These are phyloP conservation scores for Abrus precatorius DNA, from an alignment of 306 rosid species.

Conservation along the genomic window DNA sequence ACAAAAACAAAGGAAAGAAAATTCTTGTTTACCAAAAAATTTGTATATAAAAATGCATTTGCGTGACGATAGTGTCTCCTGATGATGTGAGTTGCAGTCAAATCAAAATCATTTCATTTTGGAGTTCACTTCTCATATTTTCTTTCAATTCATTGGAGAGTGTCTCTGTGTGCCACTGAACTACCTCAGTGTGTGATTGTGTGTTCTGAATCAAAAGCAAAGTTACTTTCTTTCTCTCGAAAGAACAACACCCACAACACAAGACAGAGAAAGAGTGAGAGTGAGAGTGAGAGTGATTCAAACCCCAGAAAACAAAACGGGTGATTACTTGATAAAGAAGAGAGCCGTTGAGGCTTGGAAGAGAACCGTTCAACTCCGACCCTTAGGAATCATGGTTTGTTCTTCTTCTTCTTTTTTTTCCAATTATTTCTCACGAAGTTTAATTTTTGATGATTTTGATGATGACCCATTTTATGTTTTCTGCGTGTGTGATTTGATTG, in stretches of 20 bases:
- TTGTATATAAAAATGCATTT: not conserved
- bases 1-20: not conserved
- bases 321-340: slow-evolving; percentile 52
- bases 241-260: not conserved
- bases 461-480: slow-evolving; percentile 44
- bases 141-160: slow-evolving; percentile 21
- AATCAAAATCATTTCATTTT: slow-evolving; percentile 30
- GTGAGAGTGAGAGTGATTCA: not conserved
- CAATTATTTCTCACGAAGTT: not conserved
- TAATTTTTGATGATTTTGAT: not conserved
- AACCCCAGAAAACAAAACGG: slow-evolving; percentile 44
- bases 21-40: not conserved
- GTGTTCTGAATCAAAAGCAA: not conserved
- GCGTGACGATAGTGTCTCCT: slow-evolving; percentile 30
- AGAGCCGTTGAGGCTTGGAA: slow-evolving; percentile 58
- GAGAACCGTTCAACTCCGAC: slow-evolving; percentile 41
- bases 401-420: not conserved
- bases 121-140: not conserved
- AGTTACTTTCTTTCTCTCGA: not conserved
- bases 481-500: slow-evolving; percentile 23
- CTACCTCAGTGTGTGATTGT: slow-evolving; percentile 19
- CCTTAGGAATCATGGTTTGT: slow-evolving; percentile 56
- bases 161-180: slow-evolving; percentile 23
- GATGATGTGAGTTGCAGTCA: slow-evolving; percentile 41
- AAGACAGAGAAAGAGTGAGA: not conserved